A percentile compares a stretch with the other conserved stretches of the same genome.
Evolutionary conservation across 306 rosid genomes (phyloP).

Genomic region (Vigna hirtella): DNA sequence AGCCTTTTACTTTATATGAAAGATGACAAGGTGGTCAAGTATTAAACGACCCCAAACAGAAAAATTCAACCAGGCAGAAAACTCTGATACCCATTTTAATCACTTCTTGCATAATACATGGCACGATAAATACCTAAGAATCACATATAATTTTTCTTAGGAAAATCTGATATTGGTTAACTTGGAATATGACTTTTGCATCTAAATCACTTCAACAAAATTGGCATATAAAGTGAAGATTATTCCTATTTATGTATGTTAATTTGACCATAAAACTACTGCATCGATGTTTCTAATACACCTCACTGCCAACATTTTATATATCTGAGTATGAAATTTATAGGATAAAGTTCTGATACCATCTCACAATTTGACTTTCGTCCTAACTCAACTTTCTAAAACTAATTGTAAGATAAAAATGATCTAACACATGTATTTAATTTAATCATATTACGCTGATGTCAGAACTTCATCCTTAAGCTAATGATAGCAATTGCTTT

Average conservation of each 20-base stretch:
- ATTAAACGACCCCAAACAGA: conserved; percentile 22
- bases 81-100: neutral
- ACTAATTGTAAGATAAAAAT: no score
- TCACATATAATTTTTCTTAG: neutral
- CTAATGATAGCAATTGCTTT: neutral
- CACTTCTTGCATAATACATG: neutral
- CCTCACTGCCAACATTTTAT: no score
- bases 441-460: no score
- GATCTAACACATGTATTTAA: no score
- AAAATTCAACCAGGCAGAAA: conserved; percentile 13
- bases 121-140: neutral
- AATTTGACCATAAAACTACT: neutral
- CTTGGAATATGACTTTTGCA: neutral
- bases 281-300: no score
- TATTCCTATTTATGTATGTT: no score
- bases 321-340: no score
- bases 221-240: no score
- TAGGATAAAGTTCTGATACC: no score
- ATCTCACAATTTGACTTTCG: no score
- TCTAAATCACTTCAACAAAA: no score
- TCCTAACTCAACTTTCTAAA: no score
- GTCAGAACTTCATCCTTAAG: neutral
- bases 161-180: neutral
- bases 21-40: neutral
- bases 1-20: conserved; percentile 12